Percentiles rank a stretch among this genome's conserved stretches.
phyloP scores from a whole-genome alignment of 345 rosid species.

The Citrus sinensis region DNA sequence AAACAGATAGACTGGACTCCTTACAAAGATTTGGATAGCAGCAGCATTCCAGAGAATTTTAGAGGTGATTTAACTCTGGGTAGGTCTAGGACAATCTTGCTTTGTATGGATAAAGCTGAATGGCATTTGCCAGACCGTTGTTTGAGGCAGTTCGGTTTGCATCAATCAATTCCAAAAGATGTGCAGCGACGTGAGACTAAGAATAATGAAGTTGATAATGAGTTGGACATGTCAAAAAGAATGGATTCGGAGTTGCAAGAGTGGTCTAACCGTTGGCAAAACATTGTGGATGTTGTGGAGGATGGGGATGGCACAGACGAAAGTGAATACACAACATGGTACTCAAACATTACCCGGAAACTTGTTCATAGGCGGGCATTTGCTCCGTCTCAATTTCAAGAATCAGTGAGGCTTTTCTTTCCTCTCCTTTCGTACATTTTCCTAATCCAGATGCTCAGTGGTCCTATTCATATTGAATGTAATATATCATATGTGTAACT shows the following conservation, averaged over 20 bases:
- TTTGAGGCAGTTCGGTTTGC: slow-evolving; percentile 49
- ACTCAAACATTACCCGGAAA: neutral
- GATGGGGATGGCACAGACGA: neutral
- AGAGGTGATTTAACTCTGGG: slow-evolving; percentile 31
- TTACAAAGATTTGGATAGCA: slow-evolving; percentile 34
- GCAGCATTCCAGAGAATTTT: slow-evolving; percentile 38
- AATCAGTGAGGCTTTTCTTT: slow-evolving; percentile 25
- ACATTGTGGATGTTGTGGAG: neutral
- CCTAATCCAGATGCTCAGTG: neutral
- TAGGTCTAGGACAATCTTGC: slow-evolving; percentile 51
- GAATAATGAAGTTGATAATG: slow-evolving; percentile 1
- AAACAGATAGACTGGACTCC: slow-evolving; percentile 56
- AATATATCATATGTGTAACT: neutral
- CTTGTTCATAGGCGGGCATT: slow-evolving; percentile 30
- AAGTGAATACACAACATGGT: neutral
- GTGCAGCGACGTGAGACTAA: slow-evolving; percentile 3
- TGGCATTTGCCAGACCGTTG: slow-evolving; percentile 62
- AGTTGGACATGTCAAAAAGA: neutral
- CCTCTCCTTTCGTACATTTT: neutral
- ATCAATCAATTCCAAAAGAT: neutral
- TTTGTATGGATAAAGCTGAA: slow-evolving; percentile 57
- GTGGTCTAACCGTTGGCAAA: neutral
- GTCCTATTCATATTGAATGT: neutral
- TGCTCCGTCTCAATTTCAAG: slow-evolving; percentile 33
- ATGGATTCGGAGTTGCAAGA: slow-evolving; percentile 8